Evolutionary conservation across 495 filamentous ascomycete species (phyloP), one percentile per base, ranked within the genome.

Genomic region (Durotheca rogersii): DNA sequence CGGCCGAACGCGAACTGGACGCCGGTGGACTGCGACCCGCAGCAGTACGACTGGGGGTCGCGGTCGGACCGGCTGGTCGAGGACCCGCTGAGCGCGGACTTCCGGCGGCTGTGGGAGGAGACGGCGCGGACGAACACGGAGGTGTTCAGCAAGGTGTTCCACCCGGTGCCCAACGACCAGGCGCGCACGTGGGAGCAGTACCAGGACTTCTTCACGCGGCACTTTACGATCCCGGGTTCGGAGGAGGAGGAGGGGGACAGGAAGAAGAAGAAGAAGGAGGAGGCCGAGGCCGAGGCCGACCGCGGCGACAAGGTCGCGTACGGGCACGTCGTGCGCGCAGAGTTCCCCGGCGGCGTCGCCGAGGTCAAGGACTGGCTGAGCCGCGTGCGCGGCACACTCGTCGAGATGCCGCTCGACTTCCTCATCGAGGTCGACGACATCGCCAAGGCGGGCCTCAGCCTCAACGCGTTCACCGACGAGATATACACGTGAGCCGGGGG

Each of bases 351-450:
- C 4, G 72, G 91, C 70, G 70, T 82, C 17, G 64, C 62, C 25
- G 86, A 93, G 73, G 77, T 97, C 30, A 97, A 97, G 76, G 89
- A 88, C 25, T 74, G 83, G 68, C 69, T 97, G 46, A 81, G 79
- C 44, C 76, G 78, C 40, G 77, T 96, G 10, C 83, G 83, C 55
- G 92, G 92, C 0, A 89, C 81, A 10, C 62, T 96, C 33, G 90
- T 96, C 16, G 87, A 95, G 74, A 96, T 96, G 92, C 89, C 91
- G 40, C 71, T 97, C 58, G 74, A 87, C 54, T 97, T 97, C 69
- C 68, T 97, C 65, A 84, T 84, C 58, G 87, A 89, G 18, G 78
- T 80, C 30, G 81, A 88, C 67, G 90, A 96, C 71, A 80, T 97
- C 64, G 92, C 91, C 3, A 83, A 91, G 75, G 81, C 89, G 53